These are phyloP conservation scores for Suillus lakei DNA, from an alignment of 768 basidiomycete genomes.

Conservation along the genomic window DNA sequence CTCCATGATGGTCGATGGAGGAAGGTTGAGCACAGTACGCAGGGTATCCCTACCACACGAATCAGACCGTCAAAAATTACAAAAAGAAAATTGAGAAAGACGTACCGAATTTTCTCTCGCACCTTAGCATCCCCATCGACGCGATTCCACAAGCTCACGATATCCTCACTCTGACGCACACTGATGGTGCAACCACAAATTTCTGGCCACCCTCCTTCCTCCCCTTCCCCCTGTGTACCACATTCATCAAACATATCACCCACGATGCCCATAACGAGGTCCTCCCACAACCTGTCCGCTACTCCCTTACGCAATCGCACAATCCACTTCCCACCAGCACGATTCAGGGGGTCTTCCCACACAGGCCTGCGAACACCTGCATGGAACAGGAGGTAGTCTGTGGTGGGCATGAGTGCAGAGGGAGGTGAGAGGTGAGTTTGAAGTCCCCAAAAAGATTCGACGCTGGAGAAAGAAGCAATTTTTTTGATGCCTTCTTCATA, in stretches of 20 bases:
- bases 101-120: slow-evolving; percentile 83
- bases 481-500: slow-evolving; percentile 97
- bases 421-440: slow-evolving; percentile 92
- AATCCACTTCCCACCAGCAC: slow-evolving; percentile 93
- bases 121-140: slow-evolving; percentile 76
- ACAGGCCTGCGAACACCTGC: slow-evolving; percentile 84
- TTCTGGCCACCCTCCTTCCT: slow-evolving; percentile 61
- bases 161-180: slow-evolving; percentile 92
- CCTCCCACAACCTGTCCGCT: slow-evolving; percentile 91
- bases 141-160: slow-evolving; percentile 91
- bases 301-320: slow-evolving; percentile 90
- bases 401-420: slow-evolving; percentile 82
- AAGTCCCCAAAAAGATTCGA: slow-evolving; percentile 95
- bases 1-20: slow-evolving; percentile 83
- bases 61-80: slow-evolving; percentile 1
- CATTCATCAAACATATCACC: slow-evolving; percentile 90
- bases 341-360: slow-evolving; percentile 94
- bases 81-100: slow-evolving; percentile 36
- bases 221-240: slow-evolving; percentile 37
- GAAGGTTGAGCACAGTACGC: slow-evolving; percentile 73
- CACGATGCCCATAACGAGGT: slow-evolving; percentile 82
- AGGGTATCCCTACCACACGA: slow-evolving; percentile 71
- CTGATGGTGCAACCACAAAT: slow-evolving; percentile 96
- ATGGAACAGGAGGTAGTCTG: slow-evolving; percentile 94
- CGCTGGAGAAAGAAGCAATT: slow-evolving; percentile 90